Percentiles rank a stretch among this genome's conserved stretches.
These are phyloP conservation scores for Moricandia moricandioides DNA, from an alignment of 345 rosid genomes.

Conservation along the genomic window DNA sequence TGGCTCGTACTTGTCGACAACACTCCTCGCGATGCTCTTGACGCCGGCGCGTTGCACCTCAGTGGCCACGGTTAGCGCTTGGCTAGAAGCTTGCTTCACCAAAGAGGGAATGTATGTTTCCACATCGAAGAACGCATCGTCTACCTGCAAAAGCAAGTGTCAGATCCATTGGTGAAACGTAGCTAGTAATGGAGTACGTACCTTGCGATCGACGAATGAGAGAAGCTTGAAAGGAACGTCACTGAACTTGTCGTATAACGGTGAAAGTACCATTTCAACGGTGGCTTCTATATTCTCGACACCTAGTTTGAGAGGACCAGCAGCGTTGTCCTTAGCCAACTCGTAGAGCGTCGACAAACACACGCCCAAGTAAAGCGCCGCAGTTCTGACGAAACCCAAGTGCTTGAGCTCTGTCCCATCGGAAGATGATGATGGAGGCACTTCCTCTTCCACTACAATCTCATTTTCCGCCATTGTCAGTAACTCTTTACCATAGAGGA, in stretches of 20 bases:
- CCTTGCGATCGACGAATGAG: slow-evolving; percentile 70
- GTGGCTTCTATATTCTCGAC: slow-evolving; percentile 63
- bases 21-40: slow-evolving; percentile 37
- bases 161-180: background rate
- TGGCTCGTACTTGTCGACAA: slow-evolving; percentile 53
- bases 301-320: slow-evolving; percentile 67
- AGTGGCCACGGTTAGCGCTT: slow-evolving; percentile 54
- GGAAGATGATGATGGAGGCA: background rate
- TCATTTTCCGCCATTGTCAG: slow-evolving; percentile 30
- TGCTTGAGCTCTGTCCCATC: slow-evolving; percentile 49
- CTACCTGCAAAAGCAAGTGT: slow-evolving; percentile 52
- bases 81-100: slow-evolving; percentile 57
- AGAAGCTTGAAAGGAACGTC: slow-evolving; percentile 62
- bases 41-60: slow-evolving; percentile 63
- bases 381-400: slow-evolving; percentile 57
- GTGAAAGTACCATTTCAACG: slow-evolving; percentile 56
- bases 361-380: slow-evolving; percentile 42
- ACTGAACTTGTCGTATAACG: slow-evolving; percentile 57
- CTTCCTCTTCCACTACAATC: slow-evolving; percentile 17
- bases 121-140: slow-evolving; percentile 43
- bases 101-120: slow-evolving; percentile 55
- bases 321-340: slow-evolving; percentile 70
- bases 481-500: too few species aligned
- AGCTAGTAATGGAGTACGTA: too few species aligned
- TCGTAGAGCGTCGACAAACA: slow-evolving; percentile 55